Conservation (phyloP, 768 basidiomycete genomes). For the Boletus fagicola region DNA sequence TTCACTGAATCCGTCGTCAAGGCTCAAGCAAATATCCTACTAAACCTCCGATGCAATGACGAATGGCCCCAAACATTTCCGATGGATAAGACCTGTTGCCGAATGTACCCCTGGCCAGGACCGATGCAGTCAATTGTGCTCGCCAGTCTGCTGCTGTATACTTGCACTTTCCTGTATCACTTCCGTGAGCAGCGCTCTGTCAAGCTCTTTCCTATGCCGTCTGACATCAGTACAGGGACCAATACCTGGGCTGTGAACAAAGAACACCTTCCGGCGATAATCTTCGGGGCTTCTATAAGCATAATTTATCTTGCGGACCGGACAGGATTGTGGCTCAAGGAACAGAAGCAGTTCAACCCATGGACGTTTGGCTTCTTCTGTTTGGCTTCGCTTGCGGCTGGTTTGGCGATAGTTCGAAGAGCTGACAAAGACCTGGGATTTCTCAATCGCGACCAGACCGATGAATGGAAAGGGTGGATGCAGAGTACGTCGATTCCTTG, state of each 20-base stretch:
- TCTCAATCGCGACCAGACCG: conserved; percentile 88
- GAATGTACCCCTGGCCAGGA: conserved; percentile 66
- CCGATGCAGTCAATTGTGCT: conserved; percentile 56
- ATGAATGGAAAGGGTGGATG: conserved; percentile 99
- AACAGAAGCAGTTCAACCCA: conserved; percentile 78
- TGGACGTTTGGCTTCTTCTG: conserved; percentile 65
- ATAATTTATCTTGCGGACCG: conserved; percentile 79
- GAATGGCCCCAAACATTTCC: conserved; percentile 59
- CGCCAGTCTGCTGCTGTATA: conserved; percentile 44
- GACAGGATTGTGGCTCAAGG: conserved; percentile 85
- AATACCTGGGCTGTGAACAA: conserved; percentile 19
- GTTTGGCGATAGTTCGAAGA: conserved; percentile 63
- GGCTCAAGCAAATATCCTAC: conserved; percentile 72
- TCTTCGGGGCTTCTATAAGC: conserved; percentile 65
- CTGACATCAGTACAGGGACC: conserved; percentile 18
- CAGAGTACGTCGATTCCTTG: conserved; percentile 56
- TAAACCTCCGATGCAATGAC: conserved; percentile 82
- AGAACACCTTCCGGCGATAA: conserved; percentile 41
- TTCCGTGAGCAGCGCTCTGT: conserved; percentile 22
- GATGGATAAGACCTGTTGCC: conserved; percentile 78
- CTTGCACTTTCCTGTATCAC: conserved; percentile 47
- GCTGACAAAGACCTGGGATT: conserved; percentile 84
- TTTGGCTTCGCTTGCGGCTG: conserved; percentile 51
- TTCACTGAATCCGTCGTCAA: conserved; percentile 61
- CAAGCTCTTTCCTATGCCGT: conserved; percentile 8